Evolutionary conservation across 495 filamentous ascomycete species (phyloP).

Genomic region (Podospora bellae-mahoneyi): DNA sequence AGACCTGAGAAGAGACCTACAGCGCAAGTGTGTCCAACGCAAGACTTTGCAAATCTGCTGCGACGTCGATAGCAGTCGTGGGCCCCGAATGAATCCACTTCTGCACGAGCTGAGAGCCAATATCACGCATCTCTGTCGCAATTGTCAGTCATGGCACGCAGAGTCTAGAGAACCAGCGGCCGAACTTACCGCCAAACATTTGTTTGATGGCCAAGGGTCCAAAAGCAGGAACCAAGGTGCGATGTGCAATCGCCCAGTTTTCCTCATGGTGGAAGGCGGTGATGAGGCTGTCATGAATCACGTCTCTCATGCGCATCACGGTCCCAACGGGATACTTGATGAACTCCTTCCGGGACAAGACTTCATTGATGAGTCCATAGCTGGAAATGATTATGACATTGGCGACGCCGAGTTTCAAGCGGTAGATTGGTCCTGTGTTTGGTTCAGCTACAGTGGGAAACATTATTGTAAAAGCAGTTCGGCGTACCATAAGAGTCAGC

Average conservation of each 20-base stretch:
- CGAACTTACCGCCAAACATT: conserved; percentile 56
- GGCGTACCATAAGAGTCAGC: conserved; percentile 20
- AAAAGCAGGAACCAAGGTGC: conserved; percentile 59
- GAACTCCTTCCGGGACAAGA: conserved; percentile 53
- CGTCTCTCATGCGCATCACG: conserved; percentile 40
- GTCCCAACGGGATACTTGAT: conserved; percentile 18
- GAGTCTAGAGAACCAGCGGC: conserved; percentile 44
- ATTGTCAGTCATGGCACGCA: conserved; percentile 28
- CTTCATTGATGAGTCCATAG: conserved; percentile 55
- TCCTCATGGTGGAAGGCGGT: conserved; percentile 47
- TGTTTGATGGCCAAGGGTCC: conserved; percentile 57
- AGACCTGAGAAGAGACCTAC: background rate
- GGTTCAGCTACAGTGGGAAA: too few relatives aligned
- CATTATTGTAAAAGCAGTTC: too few relatives aligned
- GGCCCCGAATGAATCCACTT: conserved; percentile 65
- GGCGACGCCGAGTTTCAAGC: conserved; percentile 16
- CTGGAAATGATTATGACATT: conserved; percentile 43
- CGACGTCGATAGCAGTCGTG: conserved; percentile 47
- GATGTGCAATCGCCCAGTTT: conserved; percentile 62
- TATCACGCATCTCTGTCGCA: conserved; percentile 60
- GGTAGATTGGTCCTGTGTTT: conserved; percentile 19
- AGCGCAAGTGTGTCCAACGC: conserved; percentile 66
- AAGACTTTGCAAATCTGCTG: conserved; percentile 64
- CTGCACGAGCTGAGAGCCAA: conserved; percentile 58
- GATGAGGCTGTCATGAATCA: conserved; percentile 62